Evolutionary conservation across 2,329 filamentous ascomycete genomes (phyloP), one percentile per base, ranked within the genome.

Genomic region (Aureobasidium melanogenum): DNA sequence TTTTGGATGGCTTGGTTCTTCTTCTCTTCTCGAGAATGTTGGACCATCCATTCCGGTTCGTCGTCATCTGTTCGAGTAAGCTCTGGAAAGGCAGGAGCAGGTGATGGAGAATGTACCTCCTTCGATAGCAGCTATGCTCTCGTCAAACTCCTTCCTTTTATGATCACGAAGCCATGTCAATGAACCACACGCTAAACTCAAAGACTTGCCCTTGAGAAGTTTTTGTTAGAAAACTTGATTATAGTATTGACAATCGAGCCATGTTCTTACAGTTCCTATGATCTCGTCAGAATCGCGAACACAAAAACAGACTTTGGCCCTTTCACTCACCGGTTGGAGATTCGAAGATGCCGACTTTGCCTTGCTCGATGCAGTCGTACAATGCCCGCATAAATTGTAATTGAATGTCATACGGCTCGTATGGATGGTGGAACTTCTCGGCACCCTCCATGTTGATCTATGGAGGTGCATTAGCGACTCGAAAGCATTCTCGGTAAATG

Each of bases 131-230:
- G 79, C 62, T 79, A 81, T 48, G 68, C 81, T 65, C 70, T 80
- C 72, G 78, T 88, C 73, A 78, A 87, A 74, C 63, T 72, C 67
- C 69, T 78, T 71, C 74, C 85, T 78, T 72, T 95, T 93, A 74
- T 92, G 84, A 61, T 89, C 84, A 51, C 92, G 86, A n/a, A 97
- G 79, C 92, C 92, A 97, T 2, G 91, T 96, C 68, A 97, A 74
- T 6, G 91, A 87, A 43, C 88, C 88, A 71, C 92, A 97, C 64
- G 97, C 94, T 30, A 97, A 80, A 66, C 92, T 96, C 47, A 97
- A 75, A 1, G 92, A 96, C 81, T 97, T 97, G 47, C 92, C 92
- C 55, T 71, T 72, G 17, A 38, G 14, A n/a, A 12, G 44, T 41
- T 6, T 10, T n/a, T 17, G 22, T 36, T 44, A 47, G 32, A 47